Evolutionary conservation across 345 rosid genomes (phyloP).

Genomic region (Diplotaxis tenuifolia): DNA sequence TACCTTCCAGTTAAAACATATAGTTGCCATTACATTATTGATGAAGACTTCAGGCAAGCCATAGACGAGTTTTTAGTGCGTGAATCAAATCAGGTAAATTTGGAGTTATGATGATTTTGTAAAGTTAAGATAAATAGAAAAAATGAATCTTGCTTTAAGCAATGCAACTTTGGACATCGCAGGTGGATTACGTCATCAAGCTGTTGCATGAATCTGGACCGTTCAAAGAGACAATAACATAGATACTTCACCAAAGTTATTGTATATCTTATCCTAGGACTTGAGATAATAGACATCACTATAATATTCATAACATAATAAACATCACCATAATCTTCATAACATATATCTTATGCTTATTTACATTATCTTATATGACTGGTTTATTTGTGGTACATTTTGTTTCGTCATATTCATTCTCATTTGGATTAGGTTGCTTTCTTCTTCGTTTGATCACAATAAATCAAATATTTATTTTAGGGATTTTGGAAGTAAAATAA

Average conservation of each 20-base stretch:
- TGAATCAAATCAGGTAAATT: constrained; percentile 70
- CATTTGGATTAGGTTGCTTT: no score
- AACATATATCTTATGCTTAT: no score
- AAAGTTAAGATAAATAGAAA: neutral
- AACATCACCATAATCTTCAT: no score
- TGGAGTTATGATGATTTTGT: neutral
- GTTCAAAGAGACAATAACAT: constrained; percentile 60
- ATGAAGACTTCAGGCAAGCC: constrained; percentile 66
- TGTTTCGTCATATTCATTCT: no score
- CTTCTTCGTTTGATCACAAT: no score
- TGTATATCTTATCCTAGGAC: constrained; percentile 7
- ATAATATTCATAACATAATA: no score
- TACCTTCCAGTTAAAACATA: constrained; percentile 83
- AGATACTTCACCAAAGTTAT: constrained; percentile 14
- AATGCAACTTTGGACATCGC: constrained; percentile 30
- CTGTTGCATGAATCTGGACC: constrained; percentile 73
- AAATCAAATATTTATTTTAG: no score
- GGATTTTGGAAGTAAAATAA: no score
- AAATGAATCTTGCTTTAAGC: neutral
- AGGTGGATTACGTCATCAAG: constrained; percentile 73
- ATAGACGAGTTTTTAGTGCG: constrained; percentile 63
- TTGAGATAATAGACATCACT: no score
- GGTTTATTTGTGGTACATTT: no score
- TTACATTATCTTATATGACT: no score
- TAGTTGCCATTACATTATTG: constrained; percentile 80